Percentiles rank a stretch among this genome's conserved stretches.
phyloP scores from a whole-genome alignment of 108 stramenopile species.

The Schizochytrium sp. region DNA sequence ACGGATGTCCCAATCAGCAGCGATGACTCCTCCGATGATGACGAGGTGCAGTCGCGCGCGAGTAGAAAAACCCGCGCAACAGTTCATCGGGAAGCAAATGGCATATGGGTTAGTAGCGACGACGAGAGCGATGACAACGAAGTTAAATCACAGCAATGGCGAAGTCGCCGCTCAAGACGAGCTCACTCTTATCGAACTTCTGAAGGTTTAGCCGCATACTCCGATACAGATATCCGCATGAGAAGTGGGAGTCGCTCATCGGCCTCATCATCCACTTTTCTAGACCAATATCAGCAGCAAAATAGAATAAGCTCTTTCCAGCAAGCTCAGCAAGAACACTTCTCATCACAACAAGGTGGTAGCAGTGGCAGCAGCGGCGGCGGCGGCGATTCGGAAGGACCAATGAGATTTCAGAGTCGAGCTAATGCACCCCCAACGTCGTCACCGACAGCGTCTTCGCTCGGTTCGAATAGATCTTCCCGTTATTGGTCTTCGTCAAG shows the following conservation, averaged over 20 bases:
- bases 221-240: not conserved
- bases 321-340: not conserved
- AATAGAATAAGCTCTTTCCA: not conserved
- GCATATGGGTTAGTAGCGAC: constrained; percentile 56
- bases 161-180: not conserved
- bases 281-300: not conserved
- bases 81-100: constrained; percentile 32
- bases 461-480: too few species aligned
- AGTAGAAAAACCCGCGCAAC: constrained; percentile 4
- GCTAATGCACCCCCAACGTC: not conserved
- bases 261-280: not conserved
- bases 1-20: constrained; percentile 9
- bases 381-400: not conserved
- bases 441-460: not conserved
- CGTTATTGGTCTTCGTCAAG: constrained; percentile 24
- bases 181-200: not conserved
- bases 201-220: not conserved
- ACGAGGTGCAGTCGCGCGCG: constrained; percentile 48
- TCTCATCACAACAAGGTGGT: not conserved
- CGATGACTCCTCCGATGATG: constrained; percentile 36
- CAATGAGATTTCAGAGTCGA: too few species aligned
- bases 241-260: not conserved
- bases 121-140: constrained; percentile 24
- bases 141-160: not conserved
- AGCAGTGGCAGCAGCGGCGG: not conserved